Evolutionary conservation across 2,329 filamentous ascomycete genomes (phyloP), one percentile per base, ranked within the genome.

Genomic region (Ophiostoma fasciatum): DNA sequence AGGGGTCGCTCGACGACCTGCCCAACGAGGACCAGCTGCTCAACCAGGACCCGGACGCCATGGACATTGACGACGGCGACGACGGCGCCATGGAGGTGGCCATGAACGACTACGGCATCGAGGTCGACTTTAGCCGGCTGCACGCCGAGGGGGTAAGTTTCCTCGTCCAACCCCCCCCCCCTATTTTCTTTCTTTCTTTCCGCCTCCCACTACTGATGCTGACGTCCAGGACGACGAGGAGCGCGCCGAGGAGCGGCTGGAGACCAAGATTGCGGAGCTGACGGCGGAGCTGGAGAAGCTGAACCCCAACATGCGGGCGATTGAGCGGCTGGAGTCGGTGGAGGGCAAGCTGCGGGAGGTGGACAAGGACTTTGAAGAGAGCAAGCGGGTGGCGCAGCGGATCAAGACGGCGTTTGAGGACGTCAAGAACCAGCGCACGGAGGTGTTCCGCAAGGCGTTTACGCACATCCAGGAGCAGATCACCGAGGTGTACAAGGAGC

Each of bases 401-500:
- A 48, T 51, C 21, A 47, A 49, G 35, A 48, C 50, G 3, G 46
- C 48, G 2, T 98, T 96, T 51, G 79, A 83, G 48, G 66, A 74
- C 15, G 69, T 94, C 44, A 90, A 88, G 59, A 71, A 80, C 38
- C 74, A 79, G 57, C 80, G 90, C 37, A 83, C 80, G 44, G 82
- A 93, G 44, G 71, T 94, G 21, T 98, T 98, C 69, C 90, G 87
- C 63, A 88, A 85, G 54, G 90, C 90, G 11, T 96, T 94, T 60
- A 68, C 72, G 15, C 90, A 98, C 56, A 98, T 98, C 51, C 82
- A 84, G 29, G 84, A 94, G 48, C 85, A 94, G 54, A 96, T 98
- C 48, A 79, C 77, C 21, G 75, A 82, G 35, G 90, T 96, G 19
- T 98, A 98, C 66, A 85, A 87, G 50, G 88, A 96, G 50, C 74